These are phyloP conservation scores for Aspergillus sclerotiicarbonarius DNA, from an alignment of 495 filamentous ascomycete species.

Conservation along the genomic window DNA sequence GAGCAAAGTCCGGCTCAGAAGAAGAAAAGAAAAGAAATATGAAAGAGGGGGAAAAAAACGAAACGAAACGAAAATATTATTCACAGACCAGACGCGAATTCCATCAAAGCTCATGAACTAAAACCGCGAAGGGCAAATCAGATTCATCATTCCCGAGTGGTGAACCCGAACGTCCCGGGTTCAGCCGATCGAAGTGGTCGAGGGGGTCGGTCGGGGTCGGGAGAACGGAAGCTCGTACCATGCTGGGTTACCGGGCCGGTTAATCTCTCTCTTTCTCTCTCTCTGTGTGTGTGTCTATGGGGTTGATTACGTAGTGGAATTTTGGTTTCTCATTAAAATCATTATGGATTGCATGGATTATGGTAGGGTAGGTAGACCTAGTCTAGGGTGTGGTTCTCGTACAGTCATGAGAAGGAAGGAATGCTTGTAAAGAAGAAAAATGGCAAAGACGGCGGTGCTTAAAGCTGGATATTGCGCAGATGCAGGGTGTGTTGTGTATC, in stretches of 20 bases:
- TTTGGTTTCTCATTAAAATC: too few relatives aligned
- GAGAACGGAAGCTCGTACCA: constrained; percentile 8
- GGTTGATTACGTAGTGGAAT: too few relatives aligned
- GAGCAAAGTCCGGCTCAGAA: too few relatives aligned
- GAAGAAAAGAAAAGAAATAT: not conserved
- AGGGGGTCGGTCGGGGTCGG: not conserved
- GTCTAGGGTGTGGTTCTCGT: not conserved
- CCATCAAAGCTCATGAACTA: not conserved
- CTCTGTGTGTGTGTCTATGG: not conserved
- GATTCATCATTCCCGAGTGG: constrained; percentile 23
- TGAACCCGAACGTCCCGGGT: constrained; percentile 22
- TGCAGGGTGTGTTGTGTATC: not conserved
- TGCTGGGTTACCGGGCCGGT: not conserved
- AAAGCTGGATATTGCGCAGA: too few relatives aligned
- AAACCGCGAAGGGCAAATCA: constrained; percentile 16
- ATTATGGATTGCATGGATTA: too few relatives aligned
- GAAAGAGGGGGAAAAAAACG: constrained; percentile 3
- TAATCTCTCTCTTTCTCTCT: not conserved
- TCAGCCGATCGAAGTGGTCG: constrained; percentile 23
- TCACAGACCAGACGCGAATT: constrained; percentile 1
- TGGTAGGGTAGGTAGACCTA: too few relatives aligned
- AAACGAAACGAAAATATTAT: constrained; percentile 2
- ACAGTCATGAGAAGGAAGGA: not conserved
- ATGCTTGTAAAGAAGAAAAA: not conserved
- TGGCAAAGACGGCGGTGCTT: not conserved